Evolutionary conservation across 495 filamentous ascomycete species (phyloP).

Genomic region (Penicillium bialowiezense): DNA sequence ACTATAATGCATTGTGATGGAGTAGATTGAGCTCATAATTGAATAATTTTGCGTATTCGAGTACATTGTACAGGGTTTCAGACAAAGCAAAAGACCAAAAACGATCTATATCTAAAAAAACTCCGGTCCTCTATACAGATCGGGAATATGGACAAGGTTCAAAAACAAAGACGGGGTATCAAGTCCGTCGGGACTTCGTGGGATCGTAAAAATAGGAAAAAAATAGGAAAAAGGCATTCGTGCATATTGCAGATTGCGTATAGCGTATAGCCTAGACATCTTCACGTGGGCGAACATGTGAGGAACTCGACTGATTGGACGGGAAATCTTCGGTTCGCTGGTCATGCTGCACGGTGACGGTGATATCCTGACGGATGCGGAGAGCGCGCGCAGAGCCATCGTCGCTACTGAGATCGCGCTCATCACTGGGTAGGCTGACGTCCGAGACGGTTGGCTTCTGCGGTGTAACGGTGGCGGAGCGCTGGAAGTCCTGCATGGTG

Average conservation of each 20-base stretch:
- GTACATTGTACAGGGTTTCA: background rate
- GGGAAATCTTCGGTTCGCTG: slow-evolving; percentile 25
- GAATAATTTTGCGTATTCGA: too few relatives aligned
- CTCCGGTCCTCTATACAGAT: background rate
- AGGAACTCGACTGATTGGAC: slow-evolving; percentile 12
- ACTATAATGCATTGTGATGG: too few relatives aligned
- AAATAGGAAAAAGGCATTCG: background rate
- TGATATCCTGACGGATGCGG: slow-evolving; percentile 46
- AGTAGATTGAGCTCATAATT: too few relatives aligned
- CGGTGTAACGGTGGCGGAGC: slow-evolving; percentile 23
- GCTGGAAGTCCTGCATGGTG: slow-evolving; percentile 33
- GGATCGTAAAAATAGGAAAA: slow-evolving; percentile 13
- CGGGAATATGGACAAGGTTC: too few relatives aligned
- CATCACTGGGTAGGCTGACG: slow-evolving; percentile 29
- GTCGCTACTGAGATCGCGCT: slow-evolving; percentile 34
- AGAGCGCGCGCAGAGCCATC: slow-evolving; percentile 43
- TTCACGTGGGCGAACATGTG: slow-evolving; percentile 15
- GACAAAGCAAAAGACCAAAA: background rate
- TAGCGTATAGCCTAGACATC: slow-evolving; percentile 11
- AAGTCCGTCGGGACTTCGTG: slow-evolving; percentile 16
- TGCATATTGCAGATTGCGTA: background rate
- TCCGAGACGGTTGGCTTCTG: slow-evolving; percentile 33
- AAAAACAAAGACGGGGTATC: slow-evolving; percentile 19
- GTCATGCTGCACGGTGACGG: slow-evolving; percentile 42
- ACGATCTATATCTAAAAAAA: background rate